Base-by-base conservation (phyloP, 78 protist genomes). In the Anaeramoeba ignava region DNA sequence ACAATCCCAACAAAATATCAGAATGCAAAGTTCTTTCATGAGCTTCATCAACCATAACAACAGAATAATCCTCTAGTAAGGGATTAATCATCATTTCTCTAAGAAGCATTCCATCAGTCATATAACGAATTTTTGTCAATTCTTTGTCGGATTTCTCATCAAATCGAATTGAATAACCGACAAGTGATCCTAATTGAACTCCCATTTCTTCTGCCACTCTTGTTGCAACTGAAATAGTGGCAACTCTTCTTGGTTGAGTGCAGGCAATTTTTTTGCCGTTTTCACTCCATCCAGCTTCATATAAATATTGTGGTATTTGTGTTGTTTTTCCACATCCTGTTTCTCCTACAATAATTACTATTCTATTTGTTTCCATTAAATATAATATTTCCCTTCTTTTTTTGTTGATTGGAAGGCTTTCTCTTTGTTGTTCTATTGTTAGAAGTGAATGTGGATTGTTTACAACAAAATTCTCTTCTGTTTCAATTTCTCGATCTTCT, bases 261-360 rank as follows among this genome's bases (percentile, higher is more conserved):
- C 73, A 54, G 8, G 36, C 73, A 54, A 54, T 54, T 8, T 17
- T 54, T 17, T 54, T 54, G 73, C 17, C 17, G 73, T 54, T 54
- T 8, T 54, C 17, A 23, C 89, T 84, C 81, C 84, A 0, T n/a
- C 96, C 97, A 2, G 83, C 91, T 85, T 97, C 97, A 79, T 68
- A 73, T 39, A 97, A 85, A 81, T 93, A 97, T 89, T 96, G 99
- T 2, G 99, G 96, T 17, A 98, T 42, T 87, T 98, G 99, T 39
- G 99, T 97, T 3, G 98, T 93, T 89, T 95, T 94, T 34, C 99
- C 97, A 2, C 91, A 83, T 40, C 98, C 99, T 17, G 98, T 96
- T 88, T 91, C 94, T 0, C 96, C 97, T 38, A 87, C 88, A 8
- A 54, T 17, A 27, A 54, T 27, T 17, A 54, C 73, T 27, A 54